Evolutionary conservation across 2,329 filamentous ascomycete species (phyloP).

Genomic region (Scytalidium lignicola): DNA sequence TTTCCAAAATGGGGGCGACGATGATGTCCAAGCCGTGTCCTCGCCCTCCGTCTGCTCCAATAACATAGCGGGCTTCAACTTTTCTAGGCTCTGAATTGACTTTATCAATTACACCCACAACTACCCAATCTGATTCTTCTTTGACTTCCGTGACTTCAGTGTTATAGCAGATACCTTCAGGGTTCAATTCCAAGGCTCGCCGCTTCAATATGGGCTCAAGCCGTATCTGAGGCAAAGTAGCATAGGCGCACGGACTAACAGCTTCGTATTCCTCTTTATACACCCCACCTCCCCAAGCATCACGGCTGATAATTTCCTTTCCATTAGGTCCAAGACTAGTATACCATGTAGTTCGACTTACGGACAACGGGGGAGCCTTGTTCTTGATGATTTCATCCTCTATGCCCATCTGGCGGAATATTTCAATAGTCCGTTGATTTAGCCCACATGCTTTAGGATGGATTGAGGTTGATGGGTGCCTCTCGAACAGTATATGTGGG

Average conservation of each 20-base stretch:
- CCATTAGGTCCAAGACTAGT: constrained; percentile 11
- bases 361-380: constrained; percentile 12
- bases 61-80: constrained; percentile 30
- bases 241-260: too few species aligned
- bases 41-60: constrained; percentile 34
- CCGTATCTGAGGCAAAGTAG: constrained; percentile 29
- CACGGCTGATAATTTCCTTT: constrained; percentile 10
- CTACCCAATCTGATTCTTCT: constrained; percentile 23
- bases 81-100: constrained; percentile 3
- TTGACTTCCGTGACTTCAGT: constrained; percentile 19
- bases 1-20: constrained; percentile 38
- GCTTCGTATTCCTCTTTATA: too few species aligned
- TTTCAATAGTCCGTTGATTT: constrained; percentile 34
- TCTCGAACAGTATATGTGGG: constrained; percentile 32
- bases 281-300: constrained; percentile 23
- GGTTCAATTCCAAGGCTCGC: constrained; percentile 27
- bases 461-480: constrained; percentile 28
- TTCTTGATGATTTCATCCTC: constrained; percentile 13
- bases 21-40: constrained; percentile 11
- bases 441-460: constrained; percentile 35
- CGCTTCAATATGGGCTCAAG: constrained; percentile 33
- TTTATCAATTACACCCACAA: constrained; percentile 17
- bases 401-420: constrained; percentile 27
- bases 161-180: constrained; percentile 29
- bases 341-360: constrained; percentile 17